Percentiles rank a stretch among this genome's conserved stretches.
These are phyloP conservation scores for Taphrina sp. DNA, from an alignment of 1,139 yeast genomes.

Conservation along the genomic window DNA sequence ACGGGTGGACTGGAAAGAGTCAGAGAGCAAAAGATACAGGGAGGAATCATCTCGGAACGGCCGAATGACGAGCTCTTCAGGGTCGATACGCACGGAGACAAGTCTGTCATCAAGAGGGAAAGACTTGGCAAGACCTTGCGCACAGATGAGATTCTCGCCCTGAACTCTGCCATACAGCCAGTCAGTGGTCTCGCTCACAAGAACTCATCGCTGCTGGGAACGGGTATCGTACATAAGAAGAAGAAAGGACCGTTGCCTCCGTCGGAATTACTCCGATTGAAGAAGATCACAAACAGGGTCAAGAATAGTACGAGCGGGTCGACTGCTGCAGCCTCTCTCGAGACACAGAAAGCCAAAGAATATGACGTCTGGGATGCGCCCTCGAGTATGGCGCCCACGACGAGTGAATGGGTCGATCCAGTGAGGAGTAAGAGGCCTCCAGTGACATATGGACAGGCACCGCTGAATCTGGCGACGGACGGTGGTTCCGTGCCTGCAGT, in stretches of 20 bases:
- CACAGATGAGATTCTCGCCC: slow-evolving; percentile 69
- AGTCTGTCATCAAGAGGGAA: slow-evolving; percentile 44
- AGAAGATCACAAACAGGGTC: slow-evolving; percentile 77
- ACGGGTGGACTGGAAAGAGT: slow-evolving; percentile 67
- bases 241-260: slow-evolving; percentile 64
- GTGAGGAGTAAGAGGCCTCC: slow-evolving; percentile 52
- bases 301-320: slow-evolving; percentile 45
- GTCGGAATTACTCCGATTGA: slow-evolving; percentile 64
- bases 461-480: slow-evolving; percentile 49
- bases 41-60: slow-evolving; percentile 26
- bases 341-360: slow-evolving; percentile 57
- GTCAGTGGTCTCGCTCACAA: slow-evolving; percentile 37
- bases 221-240: slow-evolving; percentile 47
- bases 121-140: slow-evolving; percentile 52
- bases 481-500: slow-evolving; percentile 45
- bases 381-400: slow-evolving; percentile 32
- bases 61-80: slow-evolving; percentile 54
- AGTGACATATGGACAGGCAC: slow-evolving; percentile 55
- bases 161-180: slow-evolving; percentile 77
- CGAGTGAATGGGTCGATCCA: slow-evolving; percentile 51
- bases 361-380: slow-evolving; percentile 41
- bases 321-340: slow-evolving; percentile 39
- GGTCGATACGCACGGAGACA: slow-evolving; percentile 70
- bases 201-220: slow-evolving; percentile 38
- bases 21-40: slow-evolving; percentile 66